A percentile compares a stretch with the other conserved stretches of the same genome.
phyloP scores from a whole-genome alignment of 192 early-diverging fungal genomes.

The Diversispora epigaea region DNA sequence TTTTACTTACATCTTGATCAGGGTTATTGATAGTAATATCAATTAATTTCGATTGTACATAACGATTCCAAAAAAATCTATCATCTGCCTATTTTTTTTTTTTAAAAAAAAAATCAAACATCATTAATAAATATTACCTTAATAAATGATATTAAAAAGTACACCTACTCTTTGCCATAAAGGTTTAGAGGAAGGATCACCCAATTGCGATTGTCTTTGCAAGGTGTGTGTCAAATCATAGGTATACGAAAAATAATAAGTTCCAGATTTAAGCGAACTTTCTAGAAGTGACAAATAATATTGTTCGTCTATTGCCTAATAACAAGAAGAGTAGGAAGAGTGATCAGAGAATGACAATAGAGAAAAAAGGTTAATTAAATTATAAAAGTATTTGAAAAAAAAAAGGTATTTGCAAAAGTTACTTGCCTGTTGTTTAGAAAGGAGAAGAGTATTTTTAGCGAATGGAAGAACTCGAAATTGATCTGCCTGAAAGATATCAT shows the following conservation, averaged over 20 bases:
- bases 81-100: slow-evolving; percentile 71
- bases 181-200: slow-evolving; percentile 36
- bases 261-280: slow-evolving; percentile 46
- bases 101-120: slow-evolving; percentile 10
- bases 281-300: slow-evolving; percentile 51
- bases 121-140: neutral
- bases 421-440: slow-evolving; percentile 50
- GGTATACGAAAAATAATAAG: slow-evolving; percentile 80
- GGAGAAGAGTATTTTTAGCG: slow-evolving; percentile 35
- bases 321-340: no score
- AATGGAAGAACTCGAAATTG: slow-evolving; percentile 57
- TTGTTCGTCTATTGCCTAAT: slow-evolving; percentile 49
- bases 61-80: slow-evolving; percentile 93
- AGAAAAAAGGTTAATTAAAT: no score
- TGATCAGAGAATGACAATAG: no score
- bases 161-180: slow-evolving; percentile 53
- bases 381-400: no score
- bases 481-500: slow-evolving; percentile 68
- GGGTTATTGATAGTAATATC: slow-evolving; percentile 46
- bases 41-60: slow-evolving; percentile 69
- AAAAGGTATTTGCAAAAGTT: no score
- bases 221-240: slow-evolving; percentile 84
- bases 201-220: slow-evolving; percentile 67
- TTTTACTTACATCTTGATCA: slow-evolving; percentile 43
- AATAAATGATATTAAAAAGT: neutral